Percentiles rank a stretch among this genome's conserved stretches.
phyloP scores from a whole-genome alignment of 2,329 filamentous ascomycete species.

The Botryosphaeria dothidea region DNA sequence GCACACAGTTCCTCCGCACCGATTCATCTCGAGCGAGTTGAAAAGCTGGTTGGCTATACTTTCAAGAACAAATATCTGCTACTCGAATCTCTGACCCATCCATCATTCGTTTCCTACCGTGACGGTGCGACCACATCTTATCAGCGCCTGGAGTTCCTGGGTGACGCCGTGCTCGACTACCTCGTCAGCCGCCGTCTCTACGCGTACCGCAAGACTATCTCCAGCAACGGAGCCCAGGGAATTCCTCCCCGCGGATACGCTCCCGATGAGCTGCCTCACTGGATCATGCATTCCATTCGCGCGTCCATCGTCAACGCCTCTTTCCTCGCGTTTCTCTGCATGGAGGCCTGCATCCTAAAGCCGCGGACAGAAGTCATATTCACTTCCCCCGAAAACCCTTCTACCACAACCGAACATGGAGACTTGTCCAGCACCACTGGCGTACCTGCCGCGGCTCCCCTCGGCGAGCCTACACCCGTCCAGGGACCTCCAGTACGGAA shows the following conservation, averaged over 20 bases:
- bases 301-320: conserved; percentile 77
- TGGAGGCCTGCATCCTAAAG: conserved; percentile 54
- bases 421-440: too few species aligned
- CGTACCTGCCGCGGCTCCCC: neutral
- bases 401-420: neutral
- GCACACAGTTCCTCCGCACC: conserved; percentile 15
- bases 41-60: conserved; percentile 68
- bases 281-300: conserved; percentile 72
- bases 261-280: conserved; percentile 50
- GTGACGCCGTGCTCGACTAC: conserved; percentile 81
- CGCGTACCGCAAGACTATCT: conserved; percentile 38
- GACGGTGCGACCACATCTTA: conserved; percentile 54
- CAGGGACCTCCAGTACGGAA: conserved; percentile 23
- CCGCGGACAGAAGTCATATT: conserved; percentile 30
- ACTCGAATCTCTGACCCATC: conserved; percentile 78
- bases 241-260: conserved; percentile 77
- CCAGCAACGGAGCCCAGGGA: conserved; percentile 66
- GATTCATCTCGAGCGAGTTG: conserved; percentile 47
- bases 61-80: conserved; percentile 70
- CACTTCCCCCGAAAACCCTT: too few species aligned
- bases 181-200: conserved; percentile 69
- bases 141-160: conserved; percentile 84
- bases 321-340: conserved; percentile 74
- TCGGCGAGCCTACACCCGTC: neutral
- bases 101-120: conserved; percentile 56